phyloP scores from a whole-genome alignment of 371 early-diverging fungal genomes.

The Cokeromyces recurvatus region DNA sequence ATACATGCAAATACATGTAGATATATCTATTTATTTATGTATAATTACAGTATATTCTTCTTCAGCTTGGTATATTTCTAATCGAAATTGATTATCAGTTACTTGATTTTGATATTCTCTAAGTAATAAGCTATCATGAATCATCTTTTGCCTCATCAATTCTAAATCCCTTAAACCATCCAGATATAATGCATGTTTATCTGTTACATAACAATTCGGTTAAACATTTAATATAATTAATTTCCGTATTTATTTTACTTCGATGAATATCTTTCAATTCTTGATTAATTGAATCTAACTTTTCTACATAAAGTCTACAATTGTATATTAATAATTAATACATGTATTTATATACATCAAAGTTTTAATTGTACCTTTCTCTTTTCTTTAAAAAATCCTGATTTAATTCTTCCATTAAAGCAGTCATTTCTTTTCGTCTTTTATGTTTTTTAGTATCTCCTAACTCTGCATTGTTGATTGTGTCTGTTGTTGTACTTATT shows the following conservation, averaged over 20 bases:
- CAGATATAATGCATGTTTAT: conserved; percentile 63
- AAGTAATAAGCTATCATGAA: conserved; percentile 53
- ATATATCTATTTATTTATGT: background rate
- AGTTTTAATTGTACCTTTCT: conserved; percentile 25
- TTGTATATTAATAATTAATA: too few relatives aligned
- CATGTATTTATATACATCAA: conserved; percentile 1
- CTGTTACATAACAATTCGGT: too few relatives aligned
- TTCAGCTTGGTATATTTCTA: conserved; percentile 52
- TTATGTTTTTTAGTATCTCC: conserved; percentile 31
- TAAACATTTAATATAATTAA: too few relatives aligned
- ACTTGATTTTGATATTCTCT: conserved; percentile 67
- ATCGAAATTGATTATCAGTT: conserved; percentile 59
- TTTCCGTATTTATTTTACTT: conserved; percentile 11
- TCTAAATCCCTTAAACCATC: conserved; percentile 62
- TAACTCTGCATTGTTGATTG: conserved; percentile 6
- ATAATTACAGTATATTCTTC: conserved; percentile 51
- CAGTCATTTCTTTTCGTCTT: conserved; percentile 32
- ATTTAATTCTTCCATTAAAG: conserved; percentile 34
- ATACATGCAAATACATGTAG: background rate
- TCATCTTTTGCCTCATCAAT: conserved; percentile 47
- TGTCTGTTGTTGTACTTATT: background rate
- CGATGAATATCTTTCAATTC: conserved; percentile 23
- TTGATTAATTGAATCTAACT: conserved; percentile 19
- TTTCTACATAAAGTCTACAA: conserved; percentile 33
- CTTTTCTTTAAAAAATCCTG: conserved; percentile 36